Conservation (phyloP, 805 yeast genomes). For the Candida cerambycidarum region DNA sequence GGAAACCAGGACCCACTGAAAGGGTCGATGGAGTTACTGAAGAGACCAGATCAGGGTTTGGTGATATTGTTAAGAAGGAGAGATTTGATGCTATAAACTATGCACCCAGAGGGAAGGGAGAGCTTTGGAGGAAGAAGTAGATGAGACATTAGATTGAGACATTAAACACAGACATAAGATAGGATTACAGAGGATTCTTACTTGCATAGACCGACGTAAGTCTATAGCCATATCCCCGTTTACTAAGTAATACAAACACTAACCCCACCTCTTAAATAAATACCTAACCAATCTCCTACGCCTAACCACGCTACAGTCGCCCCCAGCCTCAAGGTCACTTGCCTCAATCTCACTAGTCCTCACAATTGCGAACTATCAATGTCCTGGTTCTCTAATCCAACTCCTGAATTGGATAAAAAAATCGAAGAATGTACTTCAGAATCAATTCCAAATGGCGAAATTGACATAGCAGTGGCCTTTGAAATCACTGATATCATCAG, state of each 20-base stretch:
- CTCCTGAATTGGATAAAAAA: slow-evolving; percentile 54
- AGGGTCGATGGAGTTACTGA: slow-evolving; percentile 4
- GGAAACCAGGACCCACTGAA: slow-evolving; percentile 2
- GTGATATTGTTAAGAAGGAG: slow-evolving; percentile 39
- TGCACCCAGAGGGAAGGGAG: slow-evolving; percentile 63
- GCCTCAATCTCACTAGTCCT: no score
- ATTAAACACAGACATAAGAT: no score
- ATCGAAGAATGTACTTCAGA: slow-evolving; percentile 82
- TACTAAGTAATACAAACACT: no score
- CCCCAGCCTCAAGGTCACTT: no score
- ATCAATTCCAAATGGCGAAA: slow-evolving; percentile 87
- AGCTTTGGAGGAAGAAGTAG: slow-evolving; percentile 49
- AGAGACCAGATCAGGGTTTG: slow-evolving; percentile 16
- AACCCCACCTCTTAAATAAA: no score
- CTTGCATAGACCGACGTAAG: no score
- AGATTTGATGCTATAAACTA: slow-evolving; percentile 48
- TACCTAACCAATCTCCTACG: no score
- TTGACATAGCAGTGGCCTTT: slow-evolving; percentile 67
- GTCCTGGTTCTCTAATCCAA: slow-evolving; percentile 53
- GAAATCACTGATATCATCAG: slow-evolving; percentile 88
- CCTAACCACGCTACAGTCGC: no score
- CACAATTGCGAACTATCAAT: no score
- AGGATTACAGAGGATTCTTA: no score
- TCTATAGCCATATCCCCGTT: no score
- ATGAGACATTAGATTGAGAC: no score